These are phyloP conservation scores for Ogataea ramenticola DNA, from an alignment of 805 yeast species.

Conservation along the genomic window DNA sequence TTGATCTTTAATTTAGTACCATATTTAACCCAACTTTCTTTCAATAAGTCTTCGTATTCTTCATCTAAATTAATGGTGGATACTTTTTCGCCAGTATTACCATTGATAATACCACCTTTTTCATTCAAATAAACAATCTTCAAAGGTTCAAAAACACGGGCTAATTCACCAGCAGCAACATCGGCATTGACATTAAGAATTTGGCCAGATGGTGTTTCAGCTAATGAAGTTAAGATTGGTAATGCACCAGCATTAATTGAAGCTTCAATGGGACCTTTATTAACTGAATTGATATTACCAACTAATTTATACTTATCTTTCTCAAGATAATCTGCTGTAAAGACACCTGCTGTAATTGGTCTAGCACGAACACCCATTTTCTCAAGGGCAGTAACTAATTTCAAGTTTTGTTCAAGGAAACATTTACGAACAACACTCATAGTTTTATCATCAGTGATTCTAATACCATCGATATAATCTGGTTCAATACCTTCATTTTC, in stretches of 20 bases:
- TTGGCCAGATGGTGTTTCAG: constrained; percentile 96
- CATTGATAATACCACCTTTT: constrained; percentile 95
- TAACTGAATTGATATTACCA: constrained; percentile 81
- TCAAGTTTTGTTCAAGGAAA: constrained; percentile 90
- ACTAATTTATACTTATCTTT: constrained; percentile 87
- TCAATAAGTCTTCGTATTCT: constrained; percentile 85
- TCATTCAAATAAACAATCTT: constrained; percentile 95
- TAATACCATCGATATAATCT: constrained; percentile 90
- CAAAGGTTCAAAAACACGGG: constrained; percentile 93
- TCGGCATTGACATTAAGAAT: constrained; percentile 96
- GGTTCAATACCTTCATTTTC: constrained; percentile 96
- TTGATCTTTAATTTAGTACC: constrained; percentile 96
- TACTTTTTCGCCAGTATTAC: constrained; percentile 84
- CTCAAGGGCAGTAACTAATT: constrained; percentile 92
- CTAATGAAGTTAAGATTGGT: constrained; percentile 93
- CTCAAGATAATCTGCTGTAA: constrained; percentile 87
- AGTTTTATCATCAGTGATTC: constrained; percentile 90
- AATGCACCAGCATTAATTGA: constrained; percentile 93
- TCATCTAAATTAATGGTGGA: constrained; percentile 91
- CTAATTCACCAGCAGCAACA: constrained; percentile 97
- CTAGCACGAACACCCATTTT: constrained; percentile 96
- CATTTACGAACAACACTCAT: constrained; percentile 95
- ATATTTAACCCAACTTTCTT: constrained; percentile 96
- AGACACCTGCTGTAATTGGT: constrained; percentile 97
- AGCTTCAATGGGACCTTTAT: constrained; percentile 87